These are phyloP conservation scores for Candida mattraensis DNA, from an alignment of 805 yeast species.

Conservation along the genomic window DNA sequence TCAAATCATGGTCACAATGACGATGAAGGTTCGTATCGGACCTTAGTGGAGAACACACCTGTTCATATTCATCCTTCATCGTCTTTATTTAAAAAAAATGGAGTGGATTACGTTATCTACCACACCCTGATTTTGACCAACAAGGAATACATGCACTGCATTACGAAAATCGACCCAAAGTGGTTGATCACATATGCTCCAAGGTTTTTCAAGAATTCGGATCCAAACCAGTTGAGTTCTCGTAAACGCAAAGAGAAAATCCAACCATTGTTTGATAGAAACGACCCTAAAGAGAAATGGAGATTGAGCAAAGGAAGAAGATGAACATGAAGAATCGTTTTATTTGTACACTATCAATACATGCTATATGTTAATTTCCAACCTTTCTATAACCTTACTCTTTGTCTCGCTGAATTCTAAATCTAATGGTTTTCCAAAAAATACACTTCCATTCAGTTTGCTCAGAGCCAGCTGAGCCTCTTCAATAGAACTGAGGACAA, in stretches of 20 bases:
- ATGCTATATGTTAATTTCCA: slow-evolving; percentile 10
- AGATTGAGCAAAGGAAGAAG: slow-evolving; percentile 53
- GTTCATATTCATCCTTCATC: slow-evolving; percentile 90
- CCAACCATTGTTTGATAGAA: slow-evolving; percentile 67
- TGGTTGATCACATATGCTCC: slow-evolving; percentile 78
- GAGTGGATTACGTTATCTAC: slow-evolving; percentile 77
- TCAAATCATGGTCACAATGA: slow-evolving; percentile 33
- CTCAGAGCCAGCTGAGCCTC: slow-evolving; percentile 54
- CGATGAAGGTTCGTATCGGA: slow-evolving; percentile 51
- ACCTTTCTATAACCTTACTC: slow-evolving; percentile 25
- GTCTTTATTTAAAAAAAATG: slow-evolving; percentile 50
- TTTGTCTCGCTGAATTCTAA: slow-evolving; percentile 44
- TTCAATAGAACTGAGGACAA: slow-evolving; percentile 47
- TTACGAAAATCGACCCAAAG: slow-evolving; percentile 74
- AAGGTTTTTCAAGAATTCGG: slow-evolving; percentile 66
- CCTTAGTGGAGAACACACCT: slow-evolving; percentile 65
- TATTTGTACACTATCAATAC: neutral
- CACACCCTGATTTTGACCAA: slow-evolving; percentile 80
- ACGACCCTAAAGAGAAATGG: slow-evolving; percentile 70
- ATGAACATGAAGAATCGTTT: slow-evolving; percentile 8
- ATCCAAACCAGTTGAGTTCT: slow-evolving; percentile 47
- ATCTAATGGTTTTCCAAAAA: slow-evolving; percentile 53
- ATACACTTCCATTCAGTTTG: slow-evolving; percentile 43
- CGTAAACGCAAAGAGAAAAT: slow-evolving; percentile 62
- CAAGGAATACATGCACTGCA: slow-evolving; percentile 89